A percentile compares a stretch with the other conserved stretches of the same genome.
These are phyloP conservation scores for Sarocladium brachiariae DNA, from an alignment of 2,329 filamentous ascomycete species.

Conservation along the genomic window DNA sequence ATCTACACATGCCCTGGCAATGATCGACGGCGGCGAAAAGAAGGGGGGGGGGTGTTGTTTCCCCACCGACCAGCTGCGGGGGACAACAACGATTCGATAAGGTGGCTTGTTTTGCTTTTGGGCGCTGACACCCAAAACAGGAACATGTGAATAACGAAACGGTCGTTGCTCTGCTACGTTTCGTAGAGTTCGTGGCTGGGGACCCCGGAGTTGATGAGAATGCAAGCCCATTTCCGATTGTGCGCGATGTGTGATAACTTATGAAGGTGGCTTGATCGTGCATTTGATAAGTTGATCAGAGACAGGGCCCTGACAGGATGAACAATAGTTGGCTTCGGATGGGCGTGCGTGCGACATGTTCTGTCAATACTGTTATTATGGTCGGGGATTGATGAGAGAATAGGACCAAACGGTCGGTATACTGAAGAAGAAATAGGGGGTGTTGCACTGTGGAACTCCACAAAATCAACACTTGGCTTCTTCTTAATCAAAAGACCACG, in stretches of 20 bases:
- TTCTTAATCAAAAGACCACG: no score
- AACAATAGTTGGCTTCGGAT: no score
- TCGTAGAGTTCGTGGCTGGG: background rate
- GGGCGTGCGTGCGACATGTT: no score
- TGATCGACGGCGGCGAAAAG: no score
- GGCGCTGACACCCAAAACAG: background rate
- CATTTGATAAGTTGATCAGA: background rate
- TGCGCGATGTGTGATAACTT: background rate
- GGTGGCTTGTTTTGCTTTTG: background rate
- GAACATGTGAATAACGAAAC: no score
- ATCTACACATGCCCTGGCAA: no score
- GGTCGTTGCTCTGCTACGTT: background rate
- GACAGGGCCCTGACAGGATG: background rate
- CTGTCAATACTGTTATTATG: no score
- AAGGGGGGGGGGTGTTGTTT: slow-evolving; percentile 1
- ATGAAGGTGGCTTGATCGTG: background rate
- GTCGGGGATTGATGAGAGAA: no score
- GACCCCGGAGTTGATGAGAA: background rate
- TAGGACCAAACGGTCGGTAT: slow-evolving; percentile 3
- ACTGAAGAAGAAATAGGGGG: no score
- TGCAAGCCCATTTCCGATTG: background rate
- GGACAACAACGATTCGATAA: background rate
- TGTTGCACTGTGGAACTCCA: no score
- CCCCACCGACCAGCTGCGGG: slow-evolving; percentile 2
- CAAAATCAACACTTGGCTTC: no score